A percentile compares a stretch with the other conserved stretches of the same genome.
These are phyloP conservation scores for Larix kaempferi DNA, from an alignment of 75 land plant genomes.

Conservation along the genomic window DNA sequence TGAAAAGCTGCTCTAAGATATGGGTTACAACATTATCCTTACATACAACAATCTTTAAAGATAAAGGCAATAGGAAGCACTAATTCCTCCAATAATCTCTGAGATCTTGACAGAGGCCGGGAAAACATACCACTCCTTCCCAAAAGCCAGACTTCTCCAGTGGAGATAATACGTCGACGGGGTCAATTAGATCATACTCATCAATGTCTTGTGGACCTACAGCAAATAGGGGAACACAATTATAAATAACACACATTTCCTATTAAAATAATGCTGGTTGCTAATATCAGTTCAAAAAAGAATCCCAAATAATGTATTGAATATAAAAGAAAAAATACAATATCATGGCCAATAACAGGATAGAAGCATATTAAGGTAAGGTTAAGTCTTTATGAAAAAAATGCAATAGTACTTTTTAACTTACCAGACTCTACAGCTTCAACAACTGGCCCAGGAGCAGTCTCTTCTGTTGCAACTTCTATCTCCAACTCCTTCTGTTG, in stretches of 20 bases:
- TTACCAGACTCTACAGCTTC: constrained; percentile 31
- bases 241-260: neutral
- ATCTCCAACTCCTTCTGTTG: constrained; percentile 35
- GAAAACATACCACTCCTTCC: constrained; percentile 48
- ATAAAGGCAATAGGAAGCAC: neutral
- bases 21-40: constrained; percentile 4
- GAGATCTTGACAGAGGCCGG: neutral
- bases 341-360: neutral
- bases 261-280: neutral
- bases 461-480: constrained; percentile 16
- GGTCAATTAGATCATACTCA: constrained; percentile 48
- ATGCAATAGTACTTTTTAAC: neutral
- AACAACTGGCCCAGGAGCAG: constrained; percentile 18
- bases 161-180: constrained; percentile 42
- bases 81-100: neutral
- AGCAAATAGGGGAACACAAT: neutral
- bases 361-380: neutral
- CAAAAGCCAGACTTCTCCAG: constrained; percentile 42
- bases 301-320: neutral
- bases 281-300: neutral
- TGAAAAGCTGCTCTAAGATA: constrained; percentile 8
- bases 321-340: neutral
- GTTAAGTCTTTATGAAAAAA: neutral
- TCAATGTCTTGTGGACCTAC: constrained; percentile 37
- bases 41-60: neutral